Base-by-base conservation (phyloP, 371 early-diverging fungal species). In the Saksenaea oblongispora region DNA sequence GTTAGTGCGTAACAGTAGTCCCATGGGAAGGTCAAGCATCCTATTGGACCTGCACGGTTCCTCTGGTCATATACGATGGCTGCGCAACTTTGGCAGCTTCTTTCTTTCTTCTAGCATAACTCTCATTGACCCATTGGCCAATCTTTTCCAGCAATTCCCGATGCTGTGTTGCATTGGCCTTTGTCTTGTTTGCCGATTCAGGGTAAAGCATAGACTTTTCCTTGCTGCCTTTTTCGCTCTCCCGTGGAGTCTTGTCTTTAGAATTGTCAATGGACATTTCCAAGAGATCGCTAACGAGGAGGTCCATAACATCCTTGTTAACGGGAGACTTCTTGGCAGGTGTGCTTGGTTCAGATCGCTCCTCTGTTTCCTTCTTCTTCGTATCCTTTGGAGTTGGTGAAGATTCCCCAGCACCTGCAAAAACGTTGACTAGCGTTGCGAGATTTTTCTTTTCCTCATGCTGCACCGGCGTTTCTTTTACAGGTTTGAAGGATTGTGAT, bases 361-460 rank as follows among this genome's bases (percentile, higher is more conserved):
- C 31, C 22, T 47, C 22, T 18, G 56, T 54, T 31, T 55, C 62
- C 44, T 28, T 59, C 10, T 62, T 58, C 11, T 51, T 39, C 5
- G 57, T 36, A 8, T 47, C 26, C 1, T 54, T 44, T 11, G 28
- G 18, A 34, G 27, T 44, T 11, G 28, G 18, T 44, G 27, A 54
- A 22, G 62, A 34, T 22, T 63, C 66, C n/a, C 44, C 62, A 26
- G 59, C 42, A 24, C 66, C 66, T 1, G 75, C 63, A 54, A 78
- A 71, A 3, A 65, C 69, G 55, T 74, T 78, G 54, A 71, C 41
- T 28, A 78, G 41, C 1, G 75, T 76, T 28, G 71, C 67, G 58
- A 77, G 59, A 18, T 74, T 57, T 37, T 80, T 71, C 61, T 80
- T 77, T 5, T 75, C 71, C 7, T 73, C 66, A 27, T 67, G 61